Evolutionary conservation across 106 monocot genomes (phyloP).

Genomic region (Phalaenopsis aphrodite): DNA sequence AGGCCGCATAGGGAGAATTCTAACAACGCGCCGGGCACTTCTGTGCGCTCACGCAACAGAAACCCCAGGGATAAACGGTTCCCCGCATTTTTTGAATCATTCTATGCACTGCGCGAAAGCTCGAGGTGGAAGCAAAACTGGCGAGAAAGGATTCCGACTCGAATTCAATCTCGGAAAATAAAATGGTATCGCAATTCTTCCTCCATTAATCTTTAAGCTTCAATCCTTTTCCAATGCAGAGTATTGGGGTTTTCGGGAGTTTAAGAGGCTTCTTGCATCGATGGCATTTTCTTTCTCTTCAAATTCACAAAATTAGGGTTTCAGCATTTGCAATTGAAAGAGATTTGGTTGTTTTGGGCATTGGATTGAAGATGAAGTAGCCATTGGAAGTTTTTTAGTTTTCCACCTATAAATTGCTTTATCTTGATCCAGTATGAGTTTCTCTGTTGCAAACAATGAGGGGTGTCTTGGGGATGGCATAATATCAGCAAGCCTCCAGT

Average conservation of each 20-base stretch:
- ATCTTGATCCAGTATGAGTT: background rate
- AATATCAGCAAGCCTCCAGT: background rate
- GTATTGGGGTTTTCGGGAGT: background rate
- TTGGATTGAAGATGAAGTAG: background rate
- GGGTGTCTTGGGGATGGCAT: background rate
- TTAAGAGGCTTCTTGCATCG: background rate
- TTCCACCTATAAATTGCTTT: background rate
- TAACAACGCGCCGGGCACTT: background rate
- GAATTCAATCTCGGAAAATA: background rate
- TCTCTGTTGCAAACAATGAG: background rate
- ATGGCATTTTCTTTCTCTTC: background rate
- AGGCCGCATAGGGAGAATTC: background rate
- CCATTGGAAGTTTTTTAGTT: background rate
- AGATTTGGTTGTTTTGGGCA: background rate
- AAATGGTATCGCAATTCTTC: background rate
- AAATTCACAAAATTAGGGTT: conserved; percentile 1
- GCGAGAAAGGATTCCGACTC: background rate
- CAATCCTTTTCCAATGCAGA: background rate
- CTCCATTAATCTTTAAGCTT: background rate
- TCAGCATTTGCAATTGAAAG: background rate
- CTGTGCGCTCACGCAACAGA: background rate
- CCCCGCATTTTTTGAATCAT: background rate
- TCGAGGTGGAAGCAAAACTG: background rate
- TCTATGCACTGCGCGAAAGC: background rate
- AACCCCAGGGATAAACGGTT: background rate